Evolutionary conservation across 148 eudicot genomes (phyloP).

Genomic region (Rhododendron simsii): DNA sequence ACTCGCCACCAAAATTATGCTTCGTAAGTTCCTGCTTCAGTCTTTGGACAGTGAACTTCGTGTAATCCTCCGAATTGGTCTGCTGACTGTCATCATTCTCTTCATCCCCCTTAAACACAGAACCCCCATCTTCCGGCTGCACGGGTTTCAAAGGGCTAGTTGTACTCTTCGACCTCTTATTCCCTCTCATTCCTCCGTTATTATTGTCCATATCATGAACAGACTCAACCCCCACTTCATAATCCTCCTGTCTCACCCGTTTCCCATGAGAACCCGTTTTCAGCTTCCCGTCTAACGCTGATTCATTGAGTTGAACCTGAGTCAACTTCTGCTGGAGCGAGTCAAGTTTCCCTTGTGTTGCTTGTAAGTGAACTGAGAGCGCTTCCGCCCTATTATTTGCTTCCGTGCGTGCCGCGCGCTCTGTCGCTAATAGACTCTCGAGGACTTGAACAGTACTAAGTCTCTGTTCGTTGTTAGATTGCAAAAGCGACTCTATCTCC

Average conservation of each 20-base stretch:
- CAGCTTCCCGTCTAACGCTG: conserved; percentile 67
- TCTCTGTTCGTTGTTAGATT: conserved; percentile 77
- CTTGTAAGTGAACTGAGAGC: conserved; percentile 73
- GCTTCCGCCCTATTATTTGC: conserved; percentile 80
- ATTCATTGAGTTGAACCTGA: conserved; percentile 62
- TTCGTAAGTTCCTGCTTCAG: conserved; percentile 79
- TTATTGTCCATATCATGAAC: conserved; percentile 40
- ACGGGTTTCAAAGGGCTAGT: conserved; percentile 42
- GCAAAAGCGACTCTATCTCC: conserved; percentile 68
- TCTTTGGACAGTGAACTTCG: conserved; percentile 63
- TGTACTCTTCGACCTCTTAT: conserved; percentile 63
- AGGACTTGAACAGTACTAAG: conserved; percentile 71
- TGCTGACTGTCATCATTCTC: conserved; percentile 47
- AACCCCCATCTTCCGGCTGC: conserved; percentile 61
- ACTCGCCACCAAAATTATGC: conserved; percentile 73
- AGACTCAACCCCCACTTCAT: conserved; percentile 58
- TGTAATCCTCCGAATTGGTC: conserved; percentile 52
- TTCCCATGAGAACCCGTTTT: conserved; percentile 75
- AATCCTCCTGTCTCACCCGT: conserved; percentile 63
- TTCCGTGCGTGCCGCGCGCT: conserved; percentile 74
- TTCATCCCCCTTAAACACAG: conserved; percentile 38
- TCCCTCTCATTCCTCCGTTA: conserved; percentile 39
- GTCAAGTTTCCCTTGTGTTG: conserved; percentile 81
- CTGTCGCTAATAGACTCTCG: conserved; percentile 65
- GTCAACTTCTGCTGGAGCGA: conserved; percentile 71